A percentile compares a stretch with the other conserved stretches of the same genome.
Evolutionary conservation across 495 filamentous ascomycete genomes (phyloP).

Genomic region (Aspergillus homomorphus): DNA sequence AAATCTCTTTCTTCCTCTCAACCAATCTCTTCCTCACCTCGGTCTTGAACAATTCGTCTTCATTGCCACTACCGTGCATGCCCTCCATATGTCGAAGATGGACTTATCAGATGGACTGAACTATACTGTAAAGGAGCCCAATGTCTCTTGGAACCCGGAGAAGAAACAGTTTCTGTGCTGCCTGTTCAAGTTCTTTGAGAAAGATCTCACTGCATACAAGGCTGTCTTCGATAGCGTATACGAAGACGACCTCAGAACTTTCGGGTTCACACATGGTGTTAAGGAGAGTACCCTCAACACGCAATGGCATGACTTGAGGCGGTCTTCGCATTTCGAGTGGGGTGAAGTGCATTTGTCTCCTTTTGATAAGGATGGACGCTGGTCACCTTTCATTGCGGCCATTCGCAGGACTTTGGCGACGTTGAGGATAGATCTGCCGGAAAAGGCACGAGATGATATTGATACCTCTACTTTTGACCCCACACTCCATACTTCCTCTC

Average conservation of each 20-base stretch:
- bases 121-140: background rate
- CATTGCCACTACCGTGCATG: background rate
- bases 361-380: slow-evolving; percentile 20
- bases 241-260: slow-evolving; percentile 11
- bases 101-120: background rate
- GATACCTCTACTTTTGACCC: slow-evolving; percentile 9
- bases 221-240: slow-evolving; percentile 29
- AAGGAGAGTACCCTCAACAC: slow-evolving; percentile 9
- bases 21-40: background rate
- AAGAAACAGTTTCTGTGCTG: slow-evolving; percentile 29
- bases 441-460: slow-evolving; percentile 17
- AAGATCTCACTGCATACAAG: slow-evolving; percentile 4
- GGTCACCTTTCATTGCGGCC: slow-evolving; percentile 15
- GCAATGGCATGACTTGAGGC: slow-evolving; percentile 27
- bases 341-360: slow-evolving; percentile 22
- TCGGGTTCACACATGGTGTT: slow-evolving; percentile 19
- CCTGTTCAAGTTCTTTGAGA: slow-evolving; percentile 25
- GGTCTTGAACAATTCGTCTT: no score
- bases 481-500: background rate
- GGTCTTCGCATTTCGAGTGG: slow-evolving; percentile 19
- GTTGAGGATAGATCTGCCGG: slow-evolving; percentile 11
- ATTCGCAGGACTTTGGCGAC: slow-evolving; percentile 19
- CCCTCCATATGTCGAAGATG: background rate
- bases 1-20: no score
- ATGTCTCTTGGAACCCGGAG: slow-evolving; percentile 22